Base-by-base conservation (phyloP, 768 basidiomycete species). In the Strobilomyces echinocephalus region DNA sequence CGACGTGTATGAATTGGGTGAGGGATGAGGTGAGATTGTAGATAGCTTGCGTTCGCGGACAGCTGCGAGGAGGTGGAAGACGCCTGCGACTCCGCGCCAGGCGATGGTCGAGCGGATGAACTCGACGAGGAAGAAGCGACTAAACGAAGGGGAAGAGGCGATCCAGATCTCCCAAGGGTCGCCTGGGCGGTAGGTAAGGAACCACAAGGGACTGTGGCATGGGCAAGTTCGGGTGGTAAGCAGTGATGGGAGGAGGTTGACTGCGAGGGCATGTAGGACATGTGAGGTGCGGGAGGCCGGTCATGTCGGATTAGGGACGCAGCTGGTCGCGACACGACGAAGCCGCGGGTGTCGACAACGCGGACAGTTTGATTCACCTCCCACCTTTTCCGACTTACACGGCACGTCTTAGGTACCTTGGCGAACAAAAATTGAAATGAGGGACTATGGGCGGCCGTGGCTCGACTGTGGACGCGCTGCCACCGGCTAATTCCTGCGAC, bases 91-190 rank as follows among this genome's bases (percentile, higher is more conserved):
- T 49, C 34, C 16, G 60, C 45, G 33, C 8, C 50, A 34, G 59
- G 45, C 33, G 55, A 59, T 10, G 49, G 35, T 55, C 28, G 47
- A 30, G 40, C 15, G 24, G 63, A 54, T 18, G 49, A 18, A 16
- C 44, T 50, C 10, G 58, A 59, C 12, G 67, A 67, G 1, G 59
- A 49, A 5, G 56, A 52, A n/a, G 38, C 12, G 10, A 53, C 50
- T 8, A 48, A 53, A 28, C 20, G 24, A 43, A 51, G n/a, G 8
- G 34, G 54, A 39, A 56, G 50, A 15, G 61, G 46, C 39, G 59
- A 61, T 14, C 54, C 46, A 18, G 62, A 60, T 5, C 21, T 2
- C 5, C 35, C 44, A 77, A n/a, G 80, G 78, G 0, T 77, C 78
- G 11, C 59, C 64, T n/a, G 72, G 58, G 28, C 72, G 53, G 57